Evolutionary conservation across 177 flowering plant species (phyloP), one percentile per base, ranked within the genome.

Genomic region (Vitis hybrid): DNA sequence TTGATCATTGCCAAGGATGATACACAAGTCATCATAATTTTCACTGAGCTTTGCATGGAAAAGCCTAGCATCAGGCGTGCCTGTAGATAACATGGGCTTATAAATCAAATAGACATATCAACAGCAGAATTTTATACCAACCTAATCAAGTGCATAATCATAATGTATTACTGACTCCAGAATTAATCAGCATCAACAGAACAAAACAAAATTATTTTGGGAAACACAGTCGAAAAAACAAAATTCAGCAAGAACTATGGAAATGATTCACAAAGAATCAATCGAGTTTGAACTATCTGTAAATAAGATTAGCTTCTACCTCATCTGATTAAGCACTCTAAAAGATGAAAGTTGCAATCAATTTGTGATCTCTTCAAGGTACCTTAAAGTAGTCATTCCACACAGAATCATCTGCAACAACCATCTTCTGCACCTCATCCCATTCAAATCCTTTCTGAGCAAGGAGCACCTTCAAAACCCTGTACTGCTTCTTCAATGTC

Each of bases 321-420:
- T 24, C 24, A 24, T 24, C 24, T 24, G 24, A 24, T 24, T 24
- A 24, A 24, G 24, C 0, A 24, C 24, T 24, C 24, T 24, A 24
- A 24, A 24, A 24, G 24, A 24, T 24, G 24, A 24, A 24, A 24
- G 24, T 24, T 24, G 24, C 24, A 24, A 0, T 24, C 24, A 24
- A 24, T 24, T 24, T 24, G 24, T 24, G 24, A 24, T 24, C 24
- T 24, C 24, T 24, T 24, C 24, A 47, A 60, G 12, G 12, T 65
- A 70, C 77, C 77, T 69, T 75, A 60, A 69, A 52, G 60, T 75
- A 65, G 15, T 70, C 55, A 59, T 75, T 70, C 77, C 77, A 69
- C 1, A 59, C 66, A 14, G 70, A 31, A 75, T 65, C 28, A 64
- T 59, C 52, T 28, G 73, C 77, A 58, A 69, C 55, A 60, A 75